These are phyloP conservation scores for Trypanosoma scelopori DNA, from an alignment of 208 protist species.

Conservation along the genomic window DNA sequence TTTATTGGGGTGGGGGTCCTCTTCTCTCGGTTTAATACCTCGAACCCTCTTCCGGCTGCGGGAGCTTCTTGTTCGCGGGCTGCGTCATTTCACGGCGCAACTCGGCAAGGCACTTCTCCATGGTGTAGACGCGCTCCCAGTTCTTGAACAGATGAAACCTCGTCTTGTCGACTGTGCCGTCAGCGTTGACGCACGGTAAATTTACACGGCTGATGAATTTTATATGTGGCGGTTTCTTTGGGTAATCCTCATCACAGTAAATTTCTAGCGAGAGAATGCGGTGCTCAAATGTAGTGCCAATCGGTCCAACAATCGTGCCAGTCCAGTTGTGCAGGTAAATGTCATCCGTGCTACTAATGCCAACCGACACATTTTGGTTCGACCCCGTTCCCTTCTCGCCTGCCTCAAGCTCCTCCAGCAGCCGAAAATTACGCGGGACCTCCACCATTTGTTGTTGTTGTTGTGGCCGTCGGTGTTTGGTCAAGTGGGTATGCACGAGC, in stretches of 20 bases:
- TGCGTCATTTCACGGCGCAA: slow-evolving; percentile 84
- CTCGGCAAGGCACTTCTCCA: slow-evolving; percentile 88
- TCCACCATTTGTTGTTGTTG: slow-evolving; percentile 69
- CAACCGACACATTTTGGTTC: slow-evolving; percentile 90
- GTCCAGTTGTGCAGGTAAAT: slow-evolving; percentile 93
- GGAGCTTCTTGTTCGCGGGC: slow-evolving; percentile 80
- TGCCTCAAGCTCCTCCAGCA: slow-evolving; percentile 88
- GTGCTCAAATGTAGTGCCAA: slow-evolving; percentile 88
- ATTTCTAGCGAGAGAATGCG: slow-evolving; percentile 88
- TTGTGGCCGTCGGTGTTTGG: slow-evolving; percentile 1
- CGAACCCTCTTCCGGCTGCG: slow-evolving; percentile 83
- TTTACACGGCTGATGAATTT: slow-evolving; percentile 86
- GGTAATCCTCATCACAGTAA: slow-evolving; percentile 90
- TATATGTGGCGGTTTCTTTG: slow-evolving; percentile 80
- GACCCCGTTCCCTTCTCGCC: slow-evolving; percentile 88
- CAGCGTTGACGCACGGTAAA: slow-evolving; percentile 76
- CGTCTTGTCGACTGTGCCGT: slow-evolving; percentile 72
- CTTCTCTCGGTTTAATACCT: slow-evolving; percentile 40
- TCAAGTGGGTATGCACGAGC: no score
- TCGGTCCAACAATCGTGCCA: slow-evolving; percentile 88
- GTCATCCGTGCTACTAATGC: slow-evolving; percentile 84
- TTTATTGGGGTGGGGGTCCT: no score
- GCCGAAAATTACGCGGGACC: slow-evolving; percentile 90
- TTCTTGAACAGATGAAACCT: slow-evolving; percentile 79
- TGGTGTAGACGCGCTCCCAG: slow-evolving; percentile 80